Evolutionary conservation across 2,329 filamentous ascomycete genomes (phyloP), one percentile per base, ranked within the genome.

Genomic region (Cladosporium oxysporum): DNA sequence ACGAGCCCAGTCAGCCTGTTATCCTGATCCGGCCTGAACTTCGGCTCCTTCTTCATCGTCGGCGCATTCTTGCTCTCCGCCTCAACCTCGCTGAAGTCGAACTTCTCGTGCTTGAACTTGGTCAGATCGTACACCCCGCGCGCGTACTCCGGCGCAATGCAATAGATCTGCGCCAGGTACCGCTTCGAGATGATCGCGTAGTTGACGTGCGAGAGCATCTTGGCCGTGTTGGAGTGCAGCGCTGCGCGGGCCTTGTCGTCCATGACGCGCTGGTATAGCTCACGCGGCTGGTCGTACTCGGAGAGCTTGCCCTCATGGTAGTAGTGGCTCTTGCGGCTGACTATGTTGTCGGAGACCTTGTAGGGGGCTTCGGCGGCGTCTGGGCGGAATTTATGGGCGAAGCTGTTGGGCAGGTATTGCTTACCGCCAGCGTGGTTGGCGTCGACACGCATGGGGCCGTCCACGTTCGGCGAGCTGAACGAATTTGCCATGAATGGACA

Each of bases 221-320:
- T 74, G n/a, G 69, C 82, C 0, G 83, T 86, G 70, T 86, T 86
- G 47, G 73, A 73, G 69, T 83, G 80, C 7, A 83, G 79, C 68
- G 85, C 80, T 58, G 79, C 71, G 35, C 80, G 76, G 68, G 78
- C 75, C 64, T 79, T 68, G 12, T 79, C 76, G 60, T 71, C 78
- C 83, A 86, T 85, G 64, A 84, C 83, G 12, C 77, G 73, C 23
- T 68, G 71, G 77, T 83, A 86, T 12, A 86, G 79, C 66, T 81
- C 80, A 4, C 76, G 78, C 3, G 83, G 79, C 71, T 86, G 84
- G 28, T 81, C 80, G 71, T 86, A 85, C 58, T 86, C 83, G 67
- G 75, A 82, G 69, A 77, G 77, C 73, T 83, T 83, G 23, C 82
- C 84, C 71, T 86, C 83, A 69, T 85, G 83, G 77, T 79, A 84